Evolutionary conservation across 2,329 filamentous ascomycete genomes (phyloP).

Genomic region (Neopestalotiopsis sp.): DNA sequence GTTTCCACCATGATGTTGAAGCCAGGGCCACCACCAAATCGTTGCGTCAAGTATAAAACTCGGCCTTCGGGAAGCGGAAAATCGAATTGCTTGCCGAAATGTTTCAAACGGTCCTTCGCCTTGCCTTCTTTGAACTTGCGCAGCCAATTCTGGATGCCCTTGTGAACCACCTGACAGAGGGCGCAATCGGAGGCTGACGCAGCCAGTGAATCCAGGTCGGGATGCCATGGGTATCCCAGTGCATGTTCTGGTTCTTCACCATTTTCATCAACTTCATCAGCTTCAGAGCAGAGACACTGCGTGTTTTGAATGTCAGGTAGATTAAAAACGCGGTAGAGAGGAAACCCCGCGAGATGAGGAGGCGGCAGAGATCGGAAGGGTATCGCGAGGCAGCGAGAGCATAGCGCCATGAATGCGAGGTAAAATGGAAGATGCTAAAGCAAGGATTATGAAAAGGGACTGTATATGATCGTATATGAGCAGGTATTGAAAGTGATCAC

Average conservation of each 20-base stretch:
- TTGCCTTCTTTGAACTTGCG: not conserved
- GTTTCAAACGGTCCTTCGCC: not conserved
- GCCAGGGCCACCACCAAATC: not conserved
- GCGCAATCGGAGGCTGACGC: not conserved
- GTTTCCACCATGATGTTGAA: not conserved
- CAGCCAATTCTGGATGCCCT: conserved; percentile 12
- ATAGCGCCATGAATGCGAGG: not conserved
- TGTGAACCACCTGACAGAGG: conserved; percentile 13
- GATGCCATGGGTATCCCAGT: conserved; percentile 16
- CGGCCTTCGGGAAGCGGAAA: not conserved
- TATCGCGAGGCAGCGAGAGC: not conserved
- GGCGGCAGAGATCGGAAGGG: not conserved
- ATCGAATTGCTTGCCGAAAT: not conserved
- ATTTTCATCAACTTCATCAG: not conserved
- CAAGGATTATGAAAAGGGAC: not conserved
- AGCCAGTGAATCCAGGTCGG: conserved; percentile 11
- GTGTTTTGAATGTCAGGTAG: too few relatives aligned
- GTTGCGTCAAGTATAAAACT: not conserved
- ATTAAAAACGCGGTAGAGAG: too few relatives aligned
- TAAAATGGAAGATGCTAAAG: not conserved
- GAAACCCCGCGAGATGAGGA: not conserved
- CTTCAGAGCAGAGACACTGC: not conserved
- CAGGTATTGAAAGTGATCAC: too few relatives aligned
- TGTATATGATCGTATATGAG: too few relatives aligned
- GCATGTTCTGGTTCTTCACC: not conserved